Conservation (phyloP, 2,329 filamentous ascomycete genomes). For the Cercospora nicotianae region DNA sequence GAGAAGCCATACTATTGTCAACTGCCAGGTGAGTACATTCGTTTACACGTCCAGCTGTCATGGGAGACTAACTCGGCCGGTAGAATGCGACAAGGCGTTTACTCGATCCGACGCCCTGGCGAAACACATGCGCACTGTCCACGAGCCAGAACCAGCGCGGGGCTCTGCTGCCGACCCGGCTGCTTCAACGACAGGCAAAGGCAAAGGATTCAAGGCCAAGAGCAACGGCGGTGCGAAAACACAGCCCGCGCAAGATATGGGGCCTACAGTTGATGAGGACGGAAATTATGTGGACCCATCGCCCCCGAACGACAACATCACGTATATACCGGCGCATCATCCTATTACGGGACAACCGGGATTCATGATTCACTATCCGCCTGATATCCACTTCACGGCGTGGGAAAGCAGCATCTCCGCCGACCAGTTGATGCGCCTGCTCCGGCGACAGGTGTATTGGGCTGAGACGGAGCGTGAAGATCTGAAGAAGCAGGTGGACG, state of each 20-base stretch:
- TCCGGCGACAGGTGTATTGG: conserved; percentile 69
- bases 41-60: neutral
- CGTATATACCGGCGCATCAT: conserved; percentile 60
- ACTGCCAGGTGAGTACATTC: conserved; percentile 69
- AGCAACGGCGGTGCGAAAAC: conserved; percentile 36
- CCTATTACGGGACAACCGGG: conserved; percentile 56
- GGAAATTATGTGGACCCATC: conserved; percentile 37
- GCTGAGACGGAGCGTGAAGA: conserved; percentile 65
- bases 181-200: conserved; percentile 58
- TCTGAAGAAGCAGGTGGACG: conserved; percentile 64
- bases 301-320: conserved; percentile 55
- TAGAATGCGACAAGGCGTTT: conserved; percentile 96
- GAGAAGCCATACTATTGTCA: conserved; percentile 99
- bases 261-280: conserved; percentile 35
- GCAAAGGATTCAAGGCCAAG: conserved; percentile 41
- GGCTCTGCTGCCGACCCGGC: conserved; percentile 64
- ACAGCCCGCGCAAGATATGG: conserved; percentile 29
- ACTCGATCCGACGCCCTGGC: conserved; percentile 92
- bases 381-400: conserved; percentile 61
- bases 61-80: conserved; percentile 17
- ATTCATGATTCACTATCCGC: conserved; percentile 54
- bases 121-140: conserved; percentile 98
- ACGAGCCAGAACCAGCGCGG: conserved; percentile 84
- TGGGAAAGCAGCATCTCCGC: conserved; percentile 67
- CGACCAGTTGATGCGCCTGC: conserved; percentile 63